Conservation (phyloP, 257 asterid genomes). For the Striga asiatica region DNA sequence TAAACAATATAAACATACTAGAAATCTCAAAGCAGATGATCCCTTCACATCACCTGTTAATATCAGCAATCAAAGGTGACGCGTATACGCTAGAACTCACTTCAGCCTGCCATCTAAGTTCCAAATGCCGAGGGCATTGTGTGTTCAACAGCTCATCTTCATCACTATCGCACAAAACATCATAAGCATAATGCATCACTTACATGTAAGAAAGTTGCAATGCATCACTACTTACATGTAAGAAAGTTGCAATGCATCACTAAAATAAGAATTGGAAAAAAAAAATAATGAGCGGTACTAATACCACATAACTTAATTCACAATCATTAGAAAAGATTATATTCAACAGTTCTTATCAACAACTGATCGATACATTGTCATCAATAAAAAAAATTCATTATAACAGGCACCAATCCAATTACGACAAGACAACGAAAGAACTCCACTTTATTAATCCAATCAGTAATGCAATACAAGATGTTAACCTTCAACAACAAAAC, state of each 20-base stretch:
- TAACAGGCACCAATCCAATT: constrained; percentile 3
- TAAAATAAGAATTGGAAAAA: background rate
- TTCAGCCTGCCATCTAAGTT: constrained; percentile 97
- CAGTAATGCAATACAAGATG: background rate
- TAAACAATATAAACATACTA: no score
- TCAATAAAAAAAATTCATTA: background rate
- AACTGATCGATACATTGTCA: constrained; percentile 1
- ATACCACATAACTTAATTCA: no score
- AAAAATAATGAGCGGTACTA: no score
- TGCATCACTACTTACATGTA: no score
- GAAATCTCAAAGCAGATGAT: constrained; percentile 6
- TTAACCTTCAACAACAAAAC: no score
- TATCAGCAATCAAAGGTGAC: constrained; percentile 86
- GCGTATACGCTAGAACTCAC: constrained; percentile 97
- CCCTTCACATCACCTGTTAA: constrained; percentile 54
- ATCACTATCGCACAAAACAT: constrained; percentile 36
- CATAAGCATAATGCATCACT: constrained; percentile 3
- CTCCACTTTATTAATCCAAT: background rate
- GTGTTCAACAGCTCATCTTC: constrained; percentile 86
- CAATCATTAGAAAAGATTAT: background rate
- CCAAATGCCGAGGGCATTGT: constrained; percentile 94
- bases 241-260: no score
- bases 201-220: no score
- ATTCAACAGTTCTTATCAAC: constrained; percentile 6
- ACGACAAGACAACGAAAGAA: background rate